Conservation (phyloP, 805 yeast species). For the Metschnikowia gruessii region DNA sequence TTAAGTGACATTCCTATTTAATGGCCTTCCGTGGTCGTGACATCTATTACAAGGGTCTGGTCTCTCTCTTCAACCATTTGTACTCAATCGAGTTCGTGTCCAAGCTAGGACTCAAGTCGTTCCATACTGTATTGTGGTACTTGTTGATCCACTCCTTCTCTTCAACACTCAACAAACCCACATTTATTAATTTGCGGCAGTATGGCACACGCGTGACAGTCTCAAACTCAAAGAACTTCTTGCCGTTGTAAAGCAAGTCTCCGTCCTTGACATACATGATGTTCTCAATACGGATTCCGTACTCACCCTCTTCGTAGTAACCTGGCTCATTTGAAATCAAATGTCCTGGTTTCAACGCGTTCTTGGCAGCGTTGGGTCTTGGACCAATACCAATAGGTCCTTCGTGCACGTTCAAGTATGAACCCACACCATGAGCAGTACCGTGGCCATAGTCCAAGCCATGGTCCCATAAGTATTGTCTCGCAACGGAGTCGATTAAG, state of each 20-base stretch:
- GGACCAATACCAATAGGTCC: conserved; percentile 64
- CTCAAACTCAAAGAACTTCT: conserved; percentile 65
- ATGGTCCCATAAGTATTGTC: conserved; percentile 54
- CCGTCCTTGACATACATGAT: conserved; percentile 47
- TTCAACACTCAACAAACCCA: conserved; percentile 48
- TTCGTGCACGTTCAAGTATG: conserved; percentile 59
- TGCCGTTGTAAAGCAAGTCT: conserved; percentile 48
- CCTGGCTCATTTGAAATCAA: conserved; percentile 63
- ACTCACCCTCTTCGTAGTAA: conserved; percentile 55
- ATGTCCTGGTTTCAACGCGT: conserved; percentile 50
- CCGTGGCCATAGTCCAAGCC: conserved; percentile 63
- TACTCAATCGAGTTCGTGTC: conserved; percentile 37
- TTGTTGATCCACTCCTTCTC: conserved; percentile 69
- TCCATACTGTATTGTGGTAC: conserved; percentile 60
- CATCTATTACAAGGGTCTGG: conserved; percentile 23
- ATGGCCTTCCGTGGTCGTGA: background rate
- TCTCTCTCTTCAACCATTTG: conserved; percentile 52
- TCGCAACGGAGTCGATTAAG: conserved; percentile 54
- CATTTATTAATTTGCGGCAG: conserved; percentile 71
- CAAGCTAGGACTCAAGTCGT: conserved; percentile 42
- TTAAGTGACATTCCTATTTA: background rate
- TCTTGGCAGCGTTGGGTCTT: conserved; percentile 46
- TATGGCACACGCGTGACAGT: conserved; percentile 85
- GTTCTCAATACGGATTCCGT: conserved; percentile 55
- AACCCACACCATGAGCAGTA: conserved; percentile 65